phyloP scores from a whole-genome alignment of 2,329 filamentous ascomycete species.

The Sporothrix schenckii region DNA sequence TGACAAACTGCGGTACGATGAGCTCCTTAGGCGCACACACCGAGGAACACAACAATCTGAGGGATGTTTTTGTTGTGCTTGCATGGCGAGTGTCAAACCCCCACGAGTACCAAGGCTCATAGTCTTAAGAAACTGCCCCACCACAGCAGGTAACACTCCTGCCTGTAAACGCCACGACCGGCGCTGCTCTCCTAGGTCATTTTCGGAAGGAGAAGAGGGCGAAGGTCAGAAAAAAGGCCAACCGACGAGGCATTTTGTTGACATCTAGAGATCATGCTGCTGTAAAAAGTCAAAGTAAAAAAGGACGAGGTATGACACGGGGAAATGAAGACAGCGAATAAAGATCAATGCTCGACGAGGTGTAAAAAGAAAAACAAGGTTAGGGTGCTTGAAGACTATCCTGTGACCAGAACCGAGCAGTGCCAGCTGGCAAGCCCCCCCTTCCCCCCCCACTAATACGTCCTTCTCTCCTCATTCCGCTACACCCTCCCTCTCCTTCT shows the following conservation, averaged over 20 bases:
- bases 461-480: not conserved
- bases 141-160: not conserved
- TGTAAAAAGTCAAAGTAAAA: not conserved
- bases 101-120: slow-evolving; percentile 11
- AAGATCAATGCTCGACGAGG: not conserved
- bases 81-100: not conserved
- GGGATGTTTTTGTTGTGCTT: not conserved
- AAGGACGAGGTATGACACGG: not conserved
- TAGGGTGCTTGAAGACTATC: slow-evolving; percentile 2
- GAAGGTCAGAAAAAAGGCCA: not conserved
- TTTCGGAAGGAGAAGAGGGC: slow-evolving; percentile 21
- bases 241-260: slow-evolving; percentile 27
- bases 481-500: slow-evolving; percentile 2
- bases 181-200: slow-evolving; percentile 14
- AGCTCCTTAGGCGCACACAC: not conserved
- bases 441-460: too few relatives aligned
- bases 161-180: not conserved
- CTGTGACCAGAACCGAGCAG: slow-evolving; percentile 7
- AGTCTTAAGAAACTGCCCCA: not conserved
- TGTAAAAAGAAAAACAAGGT: not conserved
- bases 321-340: not conserved
- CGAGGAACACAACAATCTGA: not conserved
- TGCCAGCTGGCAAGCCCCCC: slow-evolving; percentile 24
- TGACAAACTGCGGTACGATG: not conserved
- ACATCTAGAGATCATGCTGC: not conserved